Conservation (phyloP, 2,329 filamentous ascomycete species). For the Aspergillus tamarii region DNA sequence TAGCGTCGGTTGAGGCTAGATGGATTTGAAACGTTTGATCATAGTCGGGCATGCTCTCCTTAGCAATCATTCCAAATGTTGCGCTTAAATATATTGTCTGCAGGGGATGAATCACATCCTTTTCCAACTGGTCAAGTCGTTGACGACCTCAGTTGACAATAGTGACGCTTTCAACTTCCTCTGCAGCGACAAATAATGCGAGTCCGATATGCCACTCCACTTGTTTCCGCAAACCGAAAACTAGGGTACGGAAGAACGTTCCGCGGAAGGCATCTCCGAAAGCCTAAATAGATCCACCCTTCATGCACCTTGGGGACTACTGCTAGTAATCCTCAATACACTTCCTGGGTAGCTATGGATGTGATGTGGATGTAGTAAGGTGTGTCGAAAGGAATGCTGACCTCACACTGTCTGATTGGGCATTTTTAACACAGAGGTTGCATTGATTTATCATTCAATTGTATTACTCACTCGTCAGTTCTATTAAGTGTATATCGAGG, state of each 20-base stretch:
- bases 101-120: constrained; percentile 35
- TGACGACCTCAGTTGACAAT: constrained; percentile 70
- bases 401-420: too few species aligned
- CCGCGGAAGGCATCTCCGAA: background rate
- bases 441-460: too few species aligned
- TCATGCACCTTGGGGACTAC: too few species aligned
- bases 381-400: too few species aligned
- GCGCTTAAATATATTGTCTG: constrained; percentile 40
- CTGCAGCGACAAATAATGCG: constrained; percentile 51
- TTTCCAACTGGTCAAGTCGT: constrained; percentile 55
- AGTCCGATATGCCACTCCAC: constrained; percentile 56
- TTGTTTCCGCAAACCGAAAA: constrained; percentile 53
- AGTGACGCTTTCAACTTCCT: constrained; percentile 64
- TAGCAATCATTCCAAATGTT: constrained; percentile 38
- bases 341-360: too few species aligned
- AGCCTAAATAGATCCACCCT: background rate
- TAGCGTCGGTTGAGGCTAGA: constrained; percentile 43
- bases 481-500: too few species aligned
- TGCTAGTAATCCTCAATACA: too few species aligned
- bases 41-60: constrained; percentile 62
- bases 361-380: too few species aligned
- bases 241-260: background rate
- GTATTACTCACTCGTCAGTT: too few species aligned
- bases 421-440: too few species aligned
- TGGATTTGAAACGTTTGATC: constrained; percentile 29